Evolutionary conservation across 169 alveolate species (phyloP).

Genomic region (Eimeria acervulina): DNA sequence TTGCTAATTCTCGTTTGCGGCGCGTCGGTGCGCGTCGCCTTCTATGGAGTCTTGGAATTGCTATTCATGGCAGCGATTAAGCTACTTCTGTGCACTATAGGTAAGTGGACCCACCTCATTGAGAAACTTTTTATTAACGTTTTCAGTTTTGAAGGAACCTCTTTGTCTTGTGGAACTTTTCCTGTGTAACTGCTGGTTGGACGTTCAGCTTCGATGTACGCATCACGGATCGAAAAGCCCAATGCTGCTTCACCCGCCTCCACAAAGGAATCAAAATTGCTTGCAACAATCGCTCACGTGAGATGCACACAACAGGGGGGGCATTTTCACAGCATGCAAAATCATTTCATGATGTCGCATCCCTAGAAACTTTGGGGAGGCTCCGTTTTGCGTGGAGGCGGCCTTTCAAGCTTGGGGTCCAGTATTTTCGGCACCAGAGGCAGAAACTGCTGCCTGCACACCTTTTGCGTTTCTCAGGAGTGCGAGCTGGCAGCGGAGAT

Average conservation of each 20-base stretch:
- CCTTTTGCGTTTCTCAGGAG: constrained; percentile 26
- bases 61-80: constrained; percentile 59
- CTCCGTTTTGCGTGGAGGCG: not conserved
- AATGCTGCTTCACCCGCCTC: constrained; percentile 9
- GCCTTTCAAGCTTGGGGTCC: not conserved
- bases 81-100: constrained; percentile 64
- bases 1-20: not conserved
- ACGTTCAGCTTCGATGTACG: constrained; percentile 57
- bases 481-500: constrained; percentile 67
- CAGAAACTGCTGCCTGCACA: not conserved
- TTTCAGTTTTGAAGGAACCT: not conserved
- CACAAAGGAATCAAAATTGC: constrained; percentile 61
- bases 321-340: not conserved
- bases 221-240: constrained; percentile 63
- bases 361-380: no score
- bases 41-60: constrained; percentile 49
- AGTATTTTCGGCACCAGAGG: not conserved
- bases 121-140: not conserved
- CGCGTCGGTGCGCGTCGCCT: constrained; percentile 66
- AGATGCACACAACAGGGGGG: not conserved
- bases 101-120: not conserved
- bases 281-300: constrained; percentile 46
- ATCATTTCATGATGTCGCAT: not conserved
- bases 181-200: constrained; percentile 9
- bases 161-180: not conserved